Evolutionary conservation across 1,284 basidiomycete species (phyloP).

Genomic region (Papiliotrema terrestris): DNA sequence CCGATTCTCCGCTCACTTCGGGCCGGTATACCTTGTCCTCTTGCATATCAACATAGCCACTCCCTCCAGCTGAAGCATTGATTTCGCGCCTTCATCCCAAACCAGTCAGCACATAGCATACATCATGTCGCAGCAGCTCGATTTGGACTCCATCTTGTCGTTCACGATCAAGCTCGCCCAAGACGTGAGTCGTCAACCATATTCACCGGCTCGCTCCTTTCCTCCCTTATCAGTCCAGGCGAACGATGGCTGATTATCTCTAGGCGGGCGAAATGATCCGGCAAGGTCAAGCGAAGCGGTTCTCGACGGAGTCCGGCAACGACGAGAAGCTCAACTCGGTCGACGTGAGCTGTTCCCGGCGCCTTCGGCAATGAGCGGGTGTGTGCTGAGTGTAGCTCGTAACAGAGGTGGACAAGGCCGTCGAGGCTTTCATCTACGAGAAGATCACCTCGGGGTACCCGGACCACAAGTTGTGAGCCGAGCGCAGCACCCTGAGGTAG

Average conservation of each 20-base stretch:
- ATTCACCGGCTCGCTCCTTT: neutral
- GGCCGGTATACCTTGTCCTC: neutral
- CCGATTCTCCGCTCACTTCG: neutral
- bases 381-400: slow-evolving; percentile 57
- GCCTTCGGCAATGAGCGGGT: neutral
- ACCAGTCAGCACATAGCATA: no score
- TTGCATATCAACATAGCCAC: neutral
- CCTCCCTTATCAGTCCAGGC: neutral
- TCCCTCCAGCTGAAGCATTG: no score
- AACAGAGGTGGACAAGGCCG: slow-evolving; percentile 92
- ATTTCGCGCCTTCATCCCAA: no score
- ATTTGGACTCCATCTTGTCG: slow-evolving; percentile 63
- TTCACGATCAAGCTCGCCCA: slow-evolving; percentile 70
- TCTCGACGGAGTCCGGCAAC: slow-evolving; percentile 54
- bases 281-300: slow-evolving; percentile 49
- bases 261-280: slow-evolving; percentile 52
- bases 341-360: slow-evolving; percentile 51
- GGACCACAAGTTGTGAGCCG: slow-evolving; percentile 71
- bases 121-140: slow-evolving; percentile 40
- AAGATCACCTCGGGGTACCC: slow-evolving; percentile 70
- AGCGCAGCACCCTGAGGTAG: slow-evolving; percentile 1
- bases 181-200: slow-evolving; percentile 25
- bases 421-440: slow-evolving; percentile 77
- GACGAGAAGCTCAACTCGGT: slow-evolving; percentile 87
- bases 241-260: neutral